A percentile compares a stretch with the other conserved stretches of the same genome.
phyloP scores from a whole-genome alignment of 257 asterid genomes.

The Euphrasia confusa region DNA sequence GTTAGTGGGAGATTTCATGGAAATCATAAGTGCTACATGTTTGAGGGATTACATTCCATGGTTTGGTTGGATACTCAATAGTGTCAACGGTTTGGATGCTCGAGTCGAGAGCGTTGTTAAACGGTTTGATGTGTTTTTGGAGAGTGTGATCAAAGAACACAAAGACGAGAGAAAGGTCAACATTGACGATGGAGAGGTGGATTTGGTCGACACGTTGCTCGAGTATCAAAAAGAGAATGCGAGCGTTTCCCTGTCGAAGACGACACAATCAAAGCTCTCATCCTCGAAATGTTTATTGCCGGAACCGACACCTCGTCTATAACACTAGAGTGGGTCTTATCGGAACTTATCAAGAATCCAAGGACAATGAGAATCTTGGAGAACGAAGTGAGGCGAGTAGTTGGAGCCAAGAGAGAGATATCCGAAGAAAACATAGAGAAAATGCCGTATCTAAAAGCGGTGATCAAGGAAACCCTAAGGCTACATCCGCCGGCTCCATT shows the following conservation, averaged over 20 bases:
- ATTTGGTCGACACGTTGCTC: constrained; percentile 36
- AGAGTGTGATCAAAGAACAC: constrained; percentile 30
- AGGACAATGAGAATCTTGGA: too few species aligned
- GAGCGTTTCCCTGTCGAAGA: too few species aligned
- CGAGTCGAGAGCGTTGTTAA: constrained; percentile 6
- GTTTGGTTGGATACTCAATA: constrained; percentile 29
- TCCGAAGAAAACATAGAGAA: constrained; percentile 27
- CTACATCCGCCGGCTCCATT: constrained; percentile 39
- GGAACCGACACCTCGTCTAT: too few species aligned
- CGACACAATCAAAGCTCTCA: too few species aligned
- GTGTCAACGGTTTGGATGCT: too few species aligned
- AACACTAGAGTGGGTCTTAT: too few species aligned
- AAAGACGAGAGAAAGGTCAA: background rate
- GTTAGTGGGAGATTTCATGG: constrained; percentile 15
- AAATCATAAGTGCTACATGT: constrained; percentile 25
- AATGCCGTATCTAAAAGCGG: constrained; percentile 43
- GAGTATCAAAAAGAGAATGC: too few species aligned
- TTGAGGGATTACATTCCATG: constrained; percentile 36
- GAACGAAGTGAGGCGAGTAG: background rate
- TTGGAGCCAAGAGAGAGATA: constrained; percentile 7
- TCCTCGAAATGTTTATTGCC: too few species aligned
- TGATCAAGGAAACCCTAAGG: constrained; percentile 40
- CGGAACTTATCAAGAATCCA: too few species aligned
- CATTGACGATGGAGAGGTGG: background rate
- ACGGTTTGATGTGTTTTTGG: constrained; percentile 34